These are phyloP conservation scores for Pythium scleroteichum DNA, from an alignment of 352 stramenopile genomes.

Conservation along the genomic window DNA sequence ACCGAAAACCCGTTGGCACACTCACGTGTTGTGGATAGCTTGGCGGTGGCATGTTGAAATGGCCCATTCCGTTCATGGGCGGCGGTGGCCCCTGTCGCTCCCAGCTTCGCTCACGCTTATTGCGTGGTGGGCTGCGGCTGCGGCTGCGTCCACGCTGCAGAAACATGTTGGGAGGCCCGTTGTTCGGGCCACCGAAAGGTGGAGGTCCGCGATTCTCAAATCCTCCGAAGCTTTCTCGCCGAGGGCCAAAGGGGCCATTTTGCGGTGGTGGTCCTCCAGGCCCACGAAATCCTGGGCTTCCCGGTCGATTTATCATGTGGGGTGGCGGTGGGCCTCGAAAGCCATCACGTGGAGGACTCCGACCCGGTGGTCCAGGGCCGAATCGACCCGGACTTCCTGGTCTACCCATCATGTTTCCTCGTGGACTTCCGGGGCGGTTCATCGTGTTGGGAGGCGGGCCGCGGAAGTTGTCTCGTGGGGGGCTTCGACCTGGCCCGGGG, in stretches of 20 bases:
- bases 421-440: constrained; percentile 5
- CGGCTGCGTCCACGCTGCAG: constrained; percentile 26
- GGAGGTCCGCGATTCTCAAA: constrained; percentile 18
- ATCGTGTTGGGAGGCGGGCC: constrained; percentile 12
- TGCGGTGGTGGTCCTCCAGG: not conserved
- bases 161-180: constrained; percentile 8
- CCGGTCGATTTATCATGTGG: constrained; percentile 4
- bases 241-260: constrained; percentile 11
- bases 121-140: constrained; percentile 28
- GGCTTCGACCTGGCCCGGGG: constrained; percentile 7
- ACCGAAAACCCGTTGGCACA: not conserved
- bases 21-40: not conserved
- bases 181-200: constrained; percentile 16
- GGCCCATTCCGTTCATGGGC: constrained; percentile 8
- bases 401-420: not conserved
- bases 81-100: constrained; percentile 12
- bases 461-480: constrained; percentile 11
- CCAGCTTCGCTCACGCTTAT: constrained; percentile 30
- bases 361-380: constrained; percentile 10
- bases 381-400: not conserved
- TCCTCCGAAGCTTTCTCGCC: constrained; percentile 15
- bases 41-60: constrained; percentile 9
- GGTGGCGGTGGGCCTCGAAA: constrained; percentile 8
- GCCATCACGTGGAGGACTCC: constrained; percentile 6
- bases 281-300: constrained; percentile 9